Conservation (phyloP, 441 rosid genomes). For the Arabidopsis hybrid region DNA sequence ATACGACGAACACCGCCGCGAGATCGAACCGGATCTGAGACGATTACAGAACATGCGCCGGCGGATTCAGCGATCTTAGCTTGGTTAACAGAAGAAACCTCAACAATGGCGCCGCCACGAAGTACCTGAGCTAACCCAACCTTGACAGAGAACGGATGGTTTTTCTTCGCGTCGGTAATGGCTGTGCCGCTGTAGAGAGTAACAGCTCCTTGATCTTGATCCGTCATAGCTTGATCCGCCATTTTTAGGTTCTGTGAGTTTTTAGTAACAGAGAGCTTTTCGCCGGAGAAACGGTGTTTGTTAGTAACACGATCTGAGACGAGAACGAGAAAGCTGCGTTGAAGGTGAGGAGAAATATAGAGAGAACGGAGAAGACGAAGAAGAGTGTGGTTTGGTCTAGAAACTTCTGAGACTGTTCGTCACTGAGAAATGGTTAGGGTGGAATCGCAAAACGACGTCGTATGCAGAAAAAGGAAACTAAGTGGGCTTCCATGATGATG, state of each 20-base stretch:
- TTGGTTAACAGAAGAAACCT: conserved; percentile 54
- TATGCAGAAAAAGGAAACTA: background rate
- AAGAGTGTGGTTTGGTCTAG: conserved; percentile 33
- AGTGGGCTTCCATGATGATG: conserved; percentile 35
- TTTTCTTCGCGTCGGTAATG: conserved; percentile 68
- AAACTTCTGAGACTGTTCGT: conserved; percentile 32
- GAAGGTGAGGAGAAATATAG: conserved; percentile 27
- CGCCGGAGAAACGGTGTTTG: conserved; percentile 14
- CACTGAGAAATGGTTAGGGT: background rate
- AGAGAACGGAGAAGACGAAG: conserved; percentile 15
- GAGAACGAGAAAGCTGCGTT: background rate
- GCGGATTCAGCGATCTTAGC: conserved; percentile 82
- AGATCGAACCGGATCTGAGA: conserved; percentile 51
- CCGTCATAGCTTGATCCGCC: conserved; percentile 78
- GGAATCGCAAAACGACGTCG: background rate
- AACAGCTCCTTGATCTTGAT: conserved; percentile 71
- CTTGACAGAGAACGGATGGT: conserved; percentile 69
- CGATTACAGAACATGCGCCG: conserved; percentile 69
- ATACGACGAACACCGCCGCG: conserved; percentile 60
- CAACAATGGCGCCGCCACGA: conserved; percentile 78
- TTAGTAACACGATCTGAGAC: conserved; percentile 36
- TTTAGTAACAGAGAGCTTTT: background rate
- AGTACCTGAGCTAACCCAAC: conserved; percentile 75
- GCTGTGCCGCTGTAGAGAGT: conserved; percentile 68
- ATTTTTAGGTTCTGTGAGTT: conserved; percentile 33